Conservation (phyloP, 441 rosid species). For the California macrophylla region DNA sequence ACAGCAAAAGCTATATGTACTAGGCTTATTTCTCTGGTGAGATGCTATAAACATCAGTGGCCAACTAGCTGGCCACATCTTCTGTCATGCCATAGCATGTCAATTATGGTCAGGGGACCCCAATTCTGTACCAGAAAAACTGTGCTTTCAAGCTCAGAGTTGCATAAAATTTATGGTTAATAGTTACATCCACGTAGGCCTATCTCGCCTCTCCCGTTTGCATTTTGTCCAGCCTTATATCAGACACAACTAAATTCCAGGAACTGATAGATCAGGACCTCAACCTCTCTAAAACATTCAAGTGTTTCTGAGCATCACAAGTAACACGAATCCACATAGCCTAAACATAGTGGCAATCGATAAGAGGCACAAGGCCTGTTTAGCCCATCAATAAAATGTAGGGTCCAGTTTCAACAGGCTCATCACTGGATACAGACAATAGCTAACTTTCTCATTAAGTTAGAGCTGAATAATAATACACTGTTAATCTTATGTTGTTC, state of each 20-base stretch:
- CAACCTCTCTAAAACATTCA: not conserved
- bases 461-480: not conserved
- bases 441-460: not conserved
- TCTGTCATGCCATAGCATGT: not conserved
- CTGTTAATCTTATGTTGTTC: not conserved
- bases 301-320: not conserved
- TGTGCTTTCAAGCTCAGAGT: conserved; percentile 3
- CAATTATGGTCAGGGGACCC: not conserved
- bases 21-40: not conserved
- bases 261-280: not conserved
- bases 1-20: not conserved
- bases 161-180: not conserved
- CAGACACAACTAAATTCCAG: not conserved
- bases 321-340: not conserved
- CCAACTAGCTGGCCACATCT: not conserved
- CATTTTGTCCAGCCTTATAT: not conserved
- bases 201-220: not conserved
- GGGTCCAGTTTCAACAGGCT: not conserved
- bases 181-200: not conserved
- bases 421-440: not conserved
- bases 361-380: not conserved
- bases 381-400: not conserved
- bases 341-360: too few species aligned
- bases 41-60: not conserved
- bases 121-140: not conserved